Evolutionary conservation across 345 rosid genomes (phyloP), one percentile per base, ranked within the genome.

Genomic region (Gossypium stocksii): DNA sequence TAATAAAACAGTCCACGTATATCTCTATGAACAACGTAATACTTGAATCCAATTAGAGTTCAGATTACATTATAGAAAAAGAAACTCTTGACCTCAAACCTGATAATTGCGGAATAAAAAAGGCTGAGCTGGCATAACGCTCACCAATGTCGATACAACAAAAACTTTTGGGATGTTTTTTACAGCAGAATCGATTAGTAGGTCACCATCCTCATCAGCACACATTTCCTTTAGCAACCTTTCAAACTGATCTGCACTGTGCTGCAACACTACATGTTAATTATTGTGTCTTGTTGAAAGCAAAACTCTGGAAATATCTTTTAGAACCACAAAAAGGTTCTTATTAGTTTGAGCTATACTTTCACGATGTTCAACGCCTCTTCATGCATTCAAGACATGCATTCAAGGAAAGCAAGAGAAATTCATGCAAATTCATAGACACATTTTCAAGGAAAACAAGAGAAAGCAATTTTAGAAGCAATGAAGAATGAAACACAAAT

Each of bases 231-330:
- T 95, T 76, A 95, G 83, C 84, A 93, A 81, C 74, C 92, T 90
- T 88, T 95, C 98, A 44, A 95, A 95, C 80, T 95, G 93, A 76
- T 93, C 93, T 85, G 98, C 98, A 83, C 93, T 91, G 83, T 95
- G 99, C 99, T 95, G 97, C 85, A 91, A 86, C 80, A 83, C 66
- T 71, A 77, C 76, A 80, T 76, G 76, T 79, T n/a, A n/a, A n/a
- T n/a, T 83, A 81, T 72, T 79, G 49, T 76, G 61, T 70, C 76
- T 75, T 53, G 72, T 81, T 72, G 75, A 82, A 72, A 51, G 52
- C 48, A 77, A 52, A 51, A 59, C 67, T 60, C 45, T 62, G 22
- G 10, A 48, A 48, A 46, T 27, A 22, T 60, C 52, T 9, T 52
- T 12, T 52, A 43, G 54, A 29, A 56, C 9, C 20, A 56, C 60